Conservation (phyloP, 2,329 filamentous ascomycete genomes). For the Microsporum canis region DNA sequence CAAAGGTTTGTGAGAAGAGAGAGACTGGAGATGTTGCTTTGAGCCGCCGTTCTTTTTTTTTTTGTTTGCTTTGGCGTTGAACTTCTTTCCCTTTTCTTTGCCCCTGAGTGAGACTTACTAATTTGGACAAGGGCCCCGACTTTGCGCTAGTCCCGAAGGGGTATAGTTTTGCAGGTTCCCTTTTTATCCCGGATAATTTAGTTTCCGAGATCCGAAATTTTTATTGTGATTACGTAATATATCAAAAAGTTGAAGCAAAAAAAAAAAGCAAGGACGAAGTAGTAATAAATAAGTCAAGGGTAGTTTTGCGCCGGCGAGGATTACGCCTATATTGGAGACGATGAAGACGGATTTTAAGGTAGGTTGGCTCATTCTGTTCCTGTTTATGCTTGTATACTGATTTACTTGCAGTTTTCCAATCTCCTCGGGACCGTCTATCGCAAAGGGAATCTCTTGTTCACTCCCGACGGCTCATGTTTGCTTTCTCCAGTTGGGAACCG, state of each 20-base stretch:
- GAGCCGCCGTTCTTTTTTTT: slow-evolving; percentile 9
- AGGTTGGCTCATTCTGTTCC: slow-evolving; percentile 11
- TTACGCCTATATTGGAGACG: slow-evolving; percentile 17
- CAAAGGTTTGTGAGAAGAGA: slow-evolving; percentile 1
- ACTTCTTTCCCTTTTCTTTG: slow-evolving; percentile 12
- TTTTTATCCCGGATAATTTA: slow-evolving; percentile 20
- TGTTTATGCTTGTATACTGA: slow-evolving; percentile 17
- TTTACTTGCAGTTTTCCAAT: slow-evolving; percentile 72
- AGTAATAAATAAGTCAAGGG: neutral
- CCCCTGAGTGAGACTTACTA: slow-evolving; percentile 22
- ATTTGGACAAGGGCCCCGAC: slow-evolving; percentile 20
- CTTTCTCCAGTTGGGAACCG: slow-evolving; percentile 94
- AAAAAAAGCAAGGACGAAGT: neutral
- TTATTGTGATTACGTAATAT: neutral
- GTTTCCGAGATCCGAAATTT: slow-evolving; percentile 8
- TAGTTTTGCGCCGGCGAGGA: slow-evolving; percentile 5
- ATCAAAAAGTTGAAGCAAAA: neutral
- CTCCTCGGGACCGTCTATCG: slow-evolving; percentile 96
- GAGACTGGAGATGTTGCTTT: slow-evolving; percentile 8
- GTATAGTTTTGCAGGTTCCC: slow-evolving; percentile 17
- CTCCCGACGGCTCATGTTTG: slow-evolving; percentile 87
- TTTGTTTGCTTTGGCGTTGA: slow-evolving; percentile 9
- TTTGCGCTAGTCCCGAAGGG: slow-evolving; percentile 20
- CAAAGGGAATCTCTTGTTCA: slow-evolving; percentile 94
- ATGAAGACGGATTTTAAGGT: slow-evolving; percentile 99